These are phyloP conservation scores for Barnettozyma sucrosica DNA, from an alignment of 805 yeast species.

Conservation along the genomic window DNA sequence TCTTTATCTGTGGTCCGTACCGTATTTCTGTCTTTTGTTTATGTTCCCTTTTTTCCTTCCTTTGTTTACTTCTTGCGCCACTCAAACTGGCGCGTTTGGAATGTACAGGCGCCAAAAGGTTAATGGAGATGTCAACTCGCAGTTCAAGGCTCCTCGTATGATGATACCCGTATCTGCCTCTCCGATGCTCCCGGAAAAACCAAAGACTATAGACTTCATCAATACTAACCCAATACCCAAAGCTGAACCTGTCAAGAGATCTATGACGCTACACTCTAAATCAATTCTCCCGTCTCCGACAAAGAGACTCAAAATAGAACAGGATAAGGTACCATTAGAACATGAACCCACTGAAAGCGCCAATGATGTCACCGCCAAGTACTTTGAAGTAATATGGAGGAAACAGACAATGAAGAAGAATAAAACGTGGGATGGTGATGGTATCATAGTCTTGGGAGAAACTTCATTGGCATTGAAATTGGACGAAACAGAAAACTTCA, in stretches of 20 bases:
- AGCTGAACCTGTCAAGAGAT: constrained; percentile 1
- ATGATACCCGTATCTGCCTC: constrained; percentile 1
- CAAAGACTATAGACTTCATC: neutral
- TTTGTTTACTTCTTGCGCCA: neutral
- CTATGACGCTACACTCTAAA: constrained; percentile 1
- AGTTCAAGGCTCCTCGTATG: constrained; percentile 18
- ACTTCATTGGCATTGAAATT: constrained; percentile 27
- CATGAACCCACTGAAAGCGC: neutral
- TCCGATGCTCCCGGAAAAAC: neutral
- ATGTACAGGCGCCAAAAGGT: constrained; percentile 14
- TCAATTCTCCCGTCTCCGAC: neutral
- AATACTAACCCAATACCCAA: neutral
- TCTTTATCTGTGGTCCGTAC: neutral
- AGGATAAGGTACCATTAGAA: too few species aligned
- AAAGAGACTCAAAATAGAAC: neutral
- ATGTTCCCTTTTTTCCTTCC: neutral
- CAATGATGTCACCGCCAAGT: neutral
- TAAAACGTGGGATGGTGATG: constrained; percentile 96
- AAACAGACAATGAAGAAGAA: constrained; percentile 71
- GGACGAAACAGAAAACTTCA: constrained; percentile 28
- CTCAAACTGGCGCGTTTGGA: neutral
- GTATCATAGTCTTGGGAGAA: constrained; percentile 38
- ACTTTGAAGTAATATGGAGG: constrained; percentile 35
- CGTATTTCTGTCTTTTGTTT: neutral
- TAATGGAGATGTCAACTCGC: constrained; percentile 5